phyloP scores from a whole-genome alignment of 78 protist genomes.

The Dictyostelium citrinum region DNA sequence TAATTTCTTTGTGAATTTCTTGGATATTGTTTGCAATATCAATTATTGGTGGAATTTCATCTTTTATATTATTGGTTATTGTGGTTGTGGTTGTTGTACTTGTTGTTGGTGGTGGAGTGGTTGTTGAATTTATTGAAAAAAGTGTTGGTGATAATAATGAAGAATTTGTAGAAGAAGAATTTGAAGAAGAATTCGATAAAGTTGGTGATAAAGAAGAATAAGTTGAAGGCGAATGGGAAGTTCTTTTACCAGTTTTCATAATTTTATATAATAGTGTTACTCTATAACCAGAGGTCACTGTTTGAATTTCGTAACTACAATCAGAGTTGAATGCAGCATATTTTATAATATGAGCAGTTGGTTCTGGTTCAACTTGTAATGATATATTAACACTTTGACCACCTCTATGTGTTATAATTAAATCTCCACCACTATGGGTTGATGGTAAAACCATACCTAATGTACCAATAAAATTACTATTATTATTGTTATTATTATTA shows the following conservation, averaged over 20 bases:
- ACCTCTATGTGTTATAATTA: not conserved
- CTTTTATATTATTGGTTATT: not conserved
- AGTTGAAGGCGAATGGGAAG: not conserved
- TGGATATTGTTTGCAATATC: not conserved
- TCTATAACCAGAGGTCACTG: constrained; percentile 8
- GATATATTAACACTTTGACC: not conserved
- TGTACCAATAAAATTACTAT: not conserved
- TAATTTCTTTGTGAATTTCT: not conserved
- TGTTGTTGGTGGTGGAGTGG: not conserved
- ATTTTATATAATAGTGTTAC: constrained; percentile 20
- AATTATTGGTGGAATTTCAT: not conserved
- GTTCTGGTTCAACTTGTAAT: not conserved
- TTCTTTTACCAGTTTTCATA: constrained; percentile 22
- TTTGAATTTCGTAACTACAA: not conserved
- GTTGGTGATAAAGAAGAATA: not conserved
- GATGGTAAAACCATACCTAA: constrained; percentile 21
- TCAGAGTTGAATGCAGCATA: constrained; percentile 17
- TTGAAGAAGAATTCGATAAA: not conserved
- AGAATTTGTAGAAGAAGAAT: not conserved
- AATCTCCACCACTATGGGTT: constrained; percentile 5
- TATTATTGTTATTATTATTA: not conserved
- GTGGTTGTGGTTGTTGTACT: not conserved
- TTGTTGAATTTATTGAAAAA: not conserved
- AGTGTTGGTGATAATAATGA: not conserved
- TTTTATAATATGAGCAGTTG: not conserved